These are phyloP conservation scores for Ambrosiella xylebori DNA, from an alignment of 2,329 filamentous ascomycete genomes.

Conservation along the genomic window DNA sequence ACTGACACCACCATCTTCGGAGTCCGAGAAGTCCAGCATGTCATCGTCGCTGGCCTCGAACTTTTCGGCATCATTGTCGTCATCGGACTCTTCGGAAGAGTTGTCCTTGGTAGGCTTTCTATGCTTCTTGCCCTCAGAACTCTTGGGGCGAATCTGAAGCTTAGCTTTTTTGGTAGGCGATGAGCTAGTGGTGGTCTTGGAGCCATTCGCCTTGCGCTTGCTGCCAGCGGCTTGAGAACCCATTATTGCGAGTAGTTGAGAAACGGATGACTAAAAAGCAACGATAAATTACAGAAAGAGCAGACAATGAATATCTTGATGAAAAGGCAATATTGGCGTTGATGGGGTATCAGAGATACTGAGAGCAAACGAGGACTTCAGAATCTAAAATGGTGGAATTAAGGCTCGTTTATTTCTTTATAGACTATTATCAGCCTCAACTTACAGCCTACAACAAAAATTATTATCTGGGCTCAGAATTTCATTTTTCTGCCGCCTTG, in stretches of 20 bases:
- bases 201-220: constrained; percentile 39
- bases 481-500: background rate
- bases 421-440: background rate
- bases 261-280: background rate
- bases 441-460: background rate
- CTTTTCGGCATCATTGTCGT: constrained; percentile 24
- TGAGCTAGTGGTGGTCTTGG: constrained; percentile 27
- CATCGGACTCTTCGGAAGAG: constrained; percentile 17
- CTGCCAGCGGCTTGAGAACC: constrained; percentile 27
- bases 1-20: constrained; percentile 35
- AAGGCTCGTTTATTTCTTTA: background rate
- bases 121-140: constrained; percentile 13
- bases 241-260: constrained; percentile 5
- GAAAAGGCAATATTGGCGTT: background rate
- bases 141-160: constrained; percentile 22
- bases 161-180: constrained; percentile 34
- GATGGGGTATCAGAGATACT: background rate
- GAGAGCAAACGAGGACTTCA: background rate
- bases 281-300: background rate
- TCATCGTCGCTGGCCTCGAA: constrained; percentile 26
- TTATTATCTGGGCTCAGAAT: background rate
- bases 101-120: constrained; percentile 17
- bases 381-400: background rate
- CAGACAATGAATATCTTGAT: background rate
- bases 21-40: constrained; percentile 30